Evolutionary conservation across 23 red algal genomes (phyloP).

Genomic region (Gracilaria domingensis): DNA sequence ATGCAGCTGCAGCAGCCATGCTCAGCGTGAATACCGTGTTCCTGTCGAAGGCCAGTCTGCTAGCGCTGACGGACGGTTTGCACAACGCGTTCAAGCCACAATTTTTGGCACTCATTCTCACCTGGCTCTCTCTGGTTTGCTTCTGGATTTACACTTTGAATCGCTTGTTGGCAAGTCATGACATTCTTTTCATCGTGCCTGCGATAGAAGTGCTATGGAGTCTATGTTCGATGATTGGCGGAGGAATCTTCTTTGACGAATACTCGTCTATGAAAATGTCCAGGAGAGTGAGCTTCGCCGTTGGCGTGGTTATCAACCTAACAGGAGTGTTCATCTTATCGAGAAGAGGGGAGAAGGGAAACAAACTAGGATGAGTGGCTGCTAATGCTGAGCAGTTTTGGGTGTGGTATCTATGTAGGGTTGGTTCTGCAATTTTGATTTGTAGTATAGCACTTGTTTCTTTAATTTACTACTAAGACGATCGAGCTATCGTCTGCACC

Average conservation of each 20-base stretch:
- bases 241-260: slow-evolving; percentile 87
- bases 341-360: slow-evolving; percentile 71
- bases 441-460: slow-evolving; percentile 36
- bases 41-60: slow-evolving; percentile 62
- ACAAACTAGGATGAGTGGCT: slow-evolving; percentile 45
- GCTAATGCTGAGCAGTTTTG: neutral
- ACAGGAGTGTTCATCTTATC: slow-evolving; percentile 65
- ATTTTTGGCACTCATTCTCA: slow-evolving; percentile 54
- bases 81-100: slow-evolving; percentile 67
- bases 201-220: slow-evolving; percentile 86
- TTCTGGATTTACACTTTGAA: slow-evolving; percentile 90
- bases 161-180: slow-evolving; percentile 63
- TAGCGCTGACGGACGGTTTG: slow-evolving; percentile 71
- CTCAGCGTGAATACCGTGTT: slow-evolving; percentile 81
- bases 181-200: slow-evolving; percentile 84
- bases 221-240: slow-evolving; percentile 67
- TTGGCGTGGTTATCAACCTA: slow-evolving; percentile 66
- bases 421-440: slow-evolving; percentile 27
- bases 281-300: slow-evolving; percentile 52
- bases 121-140: slow-evolving; percentile 63
- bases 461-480: slow-evolving; percentile 15
- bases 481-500: slow-evolving; percentile 20
- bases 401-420: neutral
- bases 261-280: slow-evolving; percentile 46
- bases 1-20: slow-evolving; percentile 68